These are phyloP conservation scores for Symbiodinium natans DNA, from an alignment of 73 alveolate species.

Conservation along the genomic window DNA sequence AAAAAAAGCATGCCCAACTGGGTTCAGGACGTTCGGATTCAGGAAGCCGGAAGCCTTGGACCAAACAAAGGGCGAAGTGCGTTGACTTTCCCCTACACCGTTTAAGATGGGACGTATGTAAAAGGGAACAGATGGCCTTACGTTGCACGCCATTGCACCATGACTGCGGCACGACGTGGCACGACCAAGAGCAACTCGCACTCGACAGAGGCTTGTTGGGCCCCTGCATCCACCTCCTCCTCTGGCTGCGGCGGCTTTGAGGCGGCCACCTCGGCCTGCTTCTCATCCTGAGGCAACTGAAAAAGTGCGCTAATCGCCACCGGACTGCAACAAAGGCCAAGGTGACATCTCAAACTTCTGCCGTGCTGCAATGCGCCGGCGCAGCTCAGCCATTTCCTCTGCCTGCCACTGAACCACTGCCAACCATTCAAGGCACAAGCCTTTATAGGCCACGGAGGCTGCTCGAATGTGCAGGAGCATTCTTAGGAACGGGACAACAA, in stretches of 20 bases:
- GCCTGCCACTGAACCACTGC: slow-evolving; percentile 5
- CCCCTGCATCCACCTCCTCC: slow-evolving; percentile 42
- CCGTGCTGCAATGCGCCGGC: slow-evolving; percentile 62
- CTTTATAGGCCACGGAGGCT: too few relatives aligned
- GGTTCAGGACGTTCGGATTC: slow-evolving; percentile 51
- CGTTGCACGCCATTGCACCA: not conserved
- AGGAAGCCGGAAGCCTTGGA: slow-evolving; percentile 68
- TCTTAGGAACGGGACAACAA: too few relatives aligned
- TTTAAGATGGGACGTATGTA: too few relatives aligned
- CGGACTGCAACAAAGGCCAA: too few relatives aligned
- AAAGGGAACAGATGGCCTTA: too few relatives aligned
- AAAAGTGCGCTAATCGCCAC: too few relatives aligned
- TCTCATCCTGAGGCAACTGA: slow-evolving; percentile 26
- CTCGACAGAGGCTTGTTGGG: not conserved
- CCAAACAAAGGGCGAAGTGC: not conserved
- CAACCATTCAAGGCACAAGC: too few relatives aligned
- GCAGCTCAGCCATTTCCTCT: slow-evolving; percentile 89
- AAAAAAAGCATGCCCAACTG: too few relatives aligned
- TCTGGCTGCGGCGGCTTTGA: slow-evolving; percentile 30
- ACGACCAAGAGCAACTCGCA: too few relatives aligned
- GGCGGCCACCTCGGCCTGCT: slow-evolving; percentile 40
- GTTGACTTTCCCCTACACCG: too few relatives aligned
- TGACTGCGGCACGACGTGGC: too few relatives aligned
- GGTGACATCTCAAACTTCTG: not conserved
- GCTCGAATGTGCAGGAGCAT: too few relatives aligned